Base-by-base conservation (phyloP, 352 stramenopile species). In the Discostella stelligera region DNA sequence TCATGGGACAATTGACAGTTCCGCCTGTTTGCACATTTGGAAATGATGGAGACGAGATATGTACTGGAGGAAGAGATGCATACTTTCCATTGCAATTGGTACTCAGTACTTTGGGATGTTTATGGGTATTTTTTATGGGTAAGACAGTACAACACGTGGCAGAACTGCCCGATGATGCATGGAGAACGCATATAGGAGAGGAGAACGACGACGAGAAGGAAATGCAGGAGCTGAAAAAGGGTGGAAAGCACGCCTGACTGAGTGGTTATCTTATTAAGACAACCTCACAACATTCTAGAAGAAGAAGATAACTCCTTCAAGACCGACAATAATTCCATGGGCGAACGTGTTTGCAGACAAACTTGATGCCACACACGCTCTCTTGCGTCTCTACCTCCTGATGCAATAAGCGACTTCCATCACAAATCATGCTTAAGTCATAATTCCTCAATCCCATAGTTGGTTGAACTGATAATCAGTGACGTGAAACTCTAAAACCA, bases 141-240 rank as follows among this genome's bases (percentile, higher is more conserved):
- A 81, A 80, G 53, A 80, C 73, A 46, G 70, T 91, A 5, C 48
- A 82, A 27, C 63, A 81, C 30, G 50, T 92, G n/a, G 84, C 84
- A 23, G 59, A 76, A 30, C 68, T 92, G n/a, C 86, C 86, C 0
- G 86, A 89, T 68, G 86, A 92, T 80, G 80, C 84, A 9, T 92
- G 86, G 86, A 77, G 79, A 49, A 92, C 86, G n/a, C 86, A 92
- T 61, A 81, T 90, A 55, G 71, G 85, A 58, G 83, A 89, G 32
- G 60, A 63, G n/a, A 63, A 85, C 25, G 48, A 77, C 44, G 21
- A 53, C 18, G 67, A 82, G 8, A 48, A 67, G 58, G 73, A 81
- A 64, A 53, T 72, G 37, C 32, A 75, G 16, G 50, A 75, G 27
- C 44, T 56, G 13, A 65, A 60, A 52, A 81, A 81, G 54, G 52